Conservation (phyloP, 106 monocot species). For the Amphibolis antarctica region DNA sequence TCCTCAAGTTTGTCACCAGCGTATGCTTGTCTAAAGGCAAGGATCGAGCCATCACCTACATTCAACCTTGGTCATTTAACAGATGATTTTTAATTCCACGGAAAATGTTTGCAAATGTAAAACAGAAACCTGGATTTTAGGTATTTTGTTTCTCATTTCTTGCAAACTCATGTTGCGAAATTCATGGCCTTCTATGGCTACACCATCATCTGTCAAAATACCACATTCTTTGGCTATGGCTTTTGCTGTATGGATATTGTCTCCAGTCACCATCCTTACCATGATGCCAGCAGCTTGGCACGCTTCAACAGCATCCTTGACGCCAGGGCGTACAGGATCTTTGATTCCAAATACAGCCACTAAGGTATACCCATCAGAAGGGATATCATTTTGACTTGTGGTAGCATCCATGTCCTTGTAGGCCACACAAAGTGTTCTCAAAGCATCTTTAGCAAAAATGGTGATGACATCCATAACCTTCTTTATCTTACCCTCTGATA, state of each 20-base stretch:
- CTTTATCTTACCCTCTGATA: constrained; percentile 40
- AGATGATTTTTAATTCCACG: neutral
- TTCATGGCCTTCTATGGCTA: constrained; percentile 76
- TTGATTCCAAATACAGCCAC: constrained; percentile 92
- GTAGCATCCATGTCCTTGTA: constrained; percentile 45
- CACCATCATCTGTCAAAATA: constrained; percentile 74
- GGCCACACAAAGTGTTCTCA: constrained; percentile 84
- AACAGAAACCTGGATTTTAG: constrained; percentile 63
- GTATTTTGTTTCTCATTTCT: constrained; percentile 72
- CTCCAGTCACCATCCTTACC: constrained; percentile 96
- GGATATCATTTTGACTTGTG: constrained; percentile 38
- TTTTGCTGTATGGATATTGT: constrained; percentile 91
- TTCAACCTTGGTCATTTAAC: neutral
- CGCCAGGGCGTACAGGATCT: constrained; percentile 84
- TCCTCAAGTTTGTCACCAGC: constrained; percentile 66
- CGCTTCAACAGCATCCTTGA: constrained; percentile 70
- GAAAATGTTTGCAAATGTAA: neutral
- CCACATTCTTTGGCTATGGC: constrained; percentile 97
- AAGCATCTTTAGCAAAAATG: constrained; percentile 63
- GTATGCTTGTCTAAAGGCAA: constrained; percentile 87
- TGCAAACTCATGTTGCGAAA: constrained; percentile 57
- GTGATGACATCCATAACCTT: constrained; percentile 40
- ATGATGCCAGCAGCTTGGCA: constrained; percentile 77
- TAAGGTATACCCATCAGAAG: constrained; percentile 59
- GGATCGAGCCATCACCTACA: constrained; percentile 89